Conservation (phyloP, 2,329 filamentous ascomycete genomes). For the Fusarium drepaniforme region DNA sequence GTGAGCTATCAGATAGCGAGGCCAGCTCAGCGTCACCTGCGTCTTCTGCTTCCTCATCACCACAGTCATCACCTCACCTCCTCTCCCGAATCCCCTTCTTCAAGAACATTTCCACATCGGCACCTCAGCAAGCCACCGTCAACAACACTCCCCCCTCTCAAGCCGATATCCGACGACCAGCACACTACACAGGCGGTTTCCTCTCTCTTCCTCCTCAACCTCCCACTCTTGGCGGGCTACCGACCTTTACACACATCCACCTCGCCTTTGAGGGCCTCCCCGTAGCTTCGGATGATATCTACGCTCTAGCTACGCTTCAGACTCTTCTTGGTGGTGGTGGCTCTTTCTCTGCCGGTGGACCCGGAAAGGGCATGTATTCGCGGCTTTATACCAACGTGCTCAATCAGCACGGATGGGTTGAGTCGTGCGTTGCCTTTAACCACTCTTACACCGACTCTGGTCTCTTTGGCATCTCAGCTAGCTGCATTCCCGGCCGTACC, state of each 20-base stretch:
- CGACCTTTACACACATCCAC: slow-evolving; percentile 91
- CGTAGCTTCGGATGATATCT: slow-evolving; percentile 92
- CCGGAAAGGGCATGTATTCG: slow-evolving; percentile 99
- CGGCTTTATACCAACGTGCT: slow-evolving; percentile 97
- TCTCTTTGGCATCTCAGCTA: slow-evolving; percentile 92
- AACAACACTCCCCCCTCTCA: slow-evolving; percentile 57
- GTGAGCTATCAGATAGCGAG: slow-evolving; percentile 51
- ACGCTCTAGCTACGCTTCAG: slow-evolving; percentile 94
- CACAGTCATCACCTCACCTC: slow-evolving; percentile 70
- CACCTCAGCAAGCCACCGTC: slow-evolving; percentile 71
- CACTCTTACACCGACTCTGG: slow-evolving; percentile 97
- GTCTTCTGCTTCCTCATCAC: slow-evolving; percentile 48
- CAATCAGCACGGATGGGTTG: slow-evolving; percentile 98
- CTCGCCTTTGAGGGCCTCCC: slow-evolving; percentile 95
- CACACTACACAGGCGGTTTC: slow-evolving; percentile 95
- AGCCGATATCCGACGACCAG: slow-evolving; percentile 72
- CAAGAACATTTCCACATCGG: slow-evolving; percentile 86
- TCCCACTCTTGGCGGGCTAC: slow-evolving; percentile 77
- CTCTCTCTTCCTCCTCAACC: slow-evolving; percentile 86
- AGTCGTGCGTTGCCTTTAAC: slow-evolving; percentile 96
- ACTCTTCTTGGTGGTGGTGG: slow-evolving; percentile 96
- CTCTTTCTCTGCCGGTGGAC: slow-evolving; percentile 95
- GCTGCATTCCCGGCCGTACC: slow-evolving; percentile 84
- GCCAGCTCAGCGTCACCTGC: slow-evolving; percentile 48
- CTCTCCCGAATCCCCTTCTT: slow-evolving; percentile 90